Evolutionary conservation across 2,329 filamentous ascomycete species (phyloP).

Genomic region (Arthrobotrys iridis): DNA sequence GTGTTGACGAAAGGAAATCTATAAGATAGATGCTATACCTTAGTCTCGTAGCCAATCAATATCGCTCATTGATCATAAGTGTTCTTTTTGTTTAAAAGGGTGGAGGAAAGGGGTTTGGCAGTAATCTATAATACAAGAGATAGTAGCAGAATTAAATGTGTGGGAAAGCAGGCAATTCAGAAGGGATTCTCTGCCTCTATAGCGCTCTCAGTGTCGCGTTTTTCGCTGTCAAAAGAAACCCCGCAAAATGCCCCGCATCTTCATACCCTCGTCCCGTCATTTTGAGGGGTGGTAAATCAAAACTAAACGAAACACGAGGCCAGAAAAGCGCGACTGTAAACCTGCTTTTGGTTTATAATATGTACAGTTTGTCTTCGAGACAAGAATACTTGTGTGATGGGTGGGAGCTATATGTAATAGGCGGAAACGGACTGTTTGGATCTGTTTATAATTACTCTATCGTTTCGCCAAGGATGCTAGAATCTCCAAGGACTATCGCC

Average conservation of each 20-base stretch:
- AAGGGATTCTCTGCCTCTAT: not conserved
- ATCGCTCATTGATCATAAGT: not conserved
- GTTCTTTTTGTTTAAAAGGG: not conserved
- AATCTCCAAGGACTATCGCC: conserved; percentile 89
- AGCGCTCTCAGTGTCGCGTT: not conserved
- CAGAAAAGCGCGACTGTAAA: conserved; percentile 5
- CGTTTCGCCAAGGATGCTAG: conserved; percentile 46
- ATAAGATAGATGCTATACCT: no score
- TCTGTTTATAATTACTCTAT: conserved; percentile 54
- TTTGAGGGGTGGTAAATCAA: conserved; percentile 15
- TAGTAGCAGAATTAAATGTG: conserved; percentile 8
- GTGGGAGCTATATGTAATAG: not conserved
- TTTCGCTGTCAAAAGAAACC: not conserved
- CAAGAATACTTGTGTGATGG: not conserved
- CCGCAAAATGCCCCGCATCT: not conserved
- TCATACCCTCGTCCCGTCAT: not conserved
- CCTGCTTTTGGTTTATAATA: conserved; percentile 43
- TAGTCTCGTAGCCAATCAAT: no score
- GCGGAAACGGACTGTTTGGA: no score
- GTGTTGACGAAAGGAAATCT: no score
- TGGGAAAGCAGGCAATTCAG: conserved; percentile 1
- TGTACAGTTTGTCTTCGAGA: conserved; percentile 23
- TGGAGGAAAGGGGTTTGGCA: conserved; percentile 19
- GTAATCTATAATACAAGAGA: conserved; percentile 50
- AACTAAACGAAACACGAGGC: not conserved